Percentiles rank a stretch among this genome's conserved stretches.
Evolutionary conservation across 441 rosid genomes (phyloP).

Genomic region (Pelargonium australe): DNA sequence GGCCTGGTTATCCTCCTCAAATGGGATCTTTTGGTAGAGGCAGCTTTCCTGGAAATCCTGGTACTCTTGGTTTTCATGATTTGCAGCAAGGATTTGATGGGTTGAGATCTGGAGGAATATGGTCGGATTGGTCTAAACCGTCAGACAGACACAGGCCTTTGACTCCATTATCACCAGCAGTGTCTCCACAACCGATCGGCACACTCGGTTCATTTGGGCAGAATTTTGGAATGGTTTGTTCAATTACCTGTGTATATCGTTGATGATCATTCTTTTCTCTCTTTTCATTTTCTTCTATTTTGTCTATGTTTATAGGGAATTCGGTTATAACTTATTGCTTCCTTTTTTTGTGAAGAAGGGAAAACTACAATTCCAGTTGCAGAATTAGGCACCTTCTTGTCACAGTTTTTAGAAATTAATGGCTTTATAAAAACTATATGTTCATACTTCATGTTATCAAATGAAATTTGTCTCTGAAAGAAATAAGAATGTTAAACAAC

Average conservation of each 20-base stretch:
- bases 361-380: neutral
- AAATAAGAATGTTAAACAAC: neutral
- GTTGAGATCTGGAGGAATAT: constrained; percentile 58
- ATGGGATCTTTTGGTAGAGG: constrained; percentile 51
- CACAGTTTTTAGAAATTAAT: neutral
- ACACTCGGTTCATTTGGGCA: constrained; percentile 45
- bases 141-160: constrained; percentile 59
- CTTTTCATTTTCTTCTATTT: neutral
- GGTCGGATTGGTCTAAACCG: constrained; percentile 76
- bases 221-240: constrained; percentile 41
- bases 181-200: constrained; percentile 55
- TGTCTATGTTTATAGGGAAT: neutral
- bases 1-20: constrained; percentile 49
- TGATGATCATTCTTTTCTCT: neutral
- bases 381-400: neutral
- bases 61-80: constrained; percentile 55
- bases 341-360: neutral
- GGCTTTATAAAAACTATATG: neutral
- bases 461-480: neutral
- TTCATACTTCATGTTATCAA: neutral
- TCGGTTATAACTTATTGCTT: neutral
- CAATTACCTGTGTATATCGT: constrained; percentile 7
- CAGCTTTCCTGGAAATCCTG: constrained; percentile 38
- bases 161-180: constrained; percentile 40
- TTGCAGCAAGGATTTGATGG: constrained; percentile 69